These are phyloP conservation scores for Nymphaea colorata DNA, from an alignment of 164 flowering plant species.

Conservation along the genomic window DNA sequence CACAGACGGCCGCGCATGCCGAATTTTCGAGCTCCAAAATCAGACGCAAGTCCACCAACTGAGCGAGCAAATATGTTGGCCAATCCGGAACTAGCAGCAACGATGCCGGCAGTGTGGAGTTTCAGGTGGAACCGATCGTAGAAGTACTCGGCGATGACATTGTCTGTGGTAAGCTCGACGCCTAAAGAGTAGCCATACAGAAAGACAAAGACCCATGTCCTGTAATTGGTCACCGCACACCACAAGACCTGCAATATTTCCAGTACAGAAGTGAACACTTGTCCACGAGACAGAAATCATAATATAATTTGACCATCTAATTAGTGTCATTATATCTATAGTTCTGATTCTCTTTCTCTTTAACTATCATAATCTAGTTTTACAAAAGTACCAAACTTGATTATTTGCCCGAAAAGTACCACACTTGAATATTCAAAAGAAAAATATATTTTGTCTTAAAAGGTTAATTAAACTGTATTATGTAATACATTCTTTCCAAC, in stretches of 20 bases:
- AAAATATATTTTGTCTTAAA: too few species aligned
- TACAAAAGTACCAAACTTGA: too few species aligned
- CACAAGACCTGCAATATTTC: constrained; percentile 31
- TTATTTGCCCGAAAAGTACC: too few species aligned
- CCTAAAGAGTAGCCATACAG: constrained; percentile 77
- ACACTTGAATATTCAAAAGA: too few species aligned
- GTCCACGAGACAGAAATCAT: too few species aligned
- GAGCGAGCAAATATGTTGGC: constrained; percentile 65
- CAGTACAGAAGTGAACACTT: not conserved
- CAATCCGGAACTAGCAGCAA: constrained; percentile 71
- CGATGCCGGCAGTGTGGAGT: constrained; percentile 63
- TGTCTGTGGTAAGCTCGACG: constrained; percentile 54
- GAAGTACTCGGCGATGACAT: constrained; percentile 67
- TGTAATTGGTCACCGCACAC: constrained; percentile 57
- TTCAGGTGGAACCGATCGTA: constrained; percentile 57
- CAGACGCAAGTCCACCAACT: constrained; percentile 54
- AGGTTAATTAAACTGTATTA: too few species aligned
- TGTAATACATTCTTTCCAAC: too few species aligned
- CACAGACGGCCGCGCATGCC: constrained; percentile 73
- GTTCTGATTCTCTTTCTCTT: too few species aligned
- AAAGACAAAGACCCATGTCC: constrained; percentile 67
- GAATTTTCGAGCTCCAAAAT: constrained; percentile 29
- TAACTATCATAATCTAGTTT: too few species aligned
- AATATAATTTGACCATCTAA: too few species aligned
- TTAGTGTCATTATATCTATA: too few species aligned